These are phyloP conservation scores for Sarocladium oryzae DNA, from an alignment of 2,329 filamentous ascomycete genomes.

Conservation along the genomic window DNA sequence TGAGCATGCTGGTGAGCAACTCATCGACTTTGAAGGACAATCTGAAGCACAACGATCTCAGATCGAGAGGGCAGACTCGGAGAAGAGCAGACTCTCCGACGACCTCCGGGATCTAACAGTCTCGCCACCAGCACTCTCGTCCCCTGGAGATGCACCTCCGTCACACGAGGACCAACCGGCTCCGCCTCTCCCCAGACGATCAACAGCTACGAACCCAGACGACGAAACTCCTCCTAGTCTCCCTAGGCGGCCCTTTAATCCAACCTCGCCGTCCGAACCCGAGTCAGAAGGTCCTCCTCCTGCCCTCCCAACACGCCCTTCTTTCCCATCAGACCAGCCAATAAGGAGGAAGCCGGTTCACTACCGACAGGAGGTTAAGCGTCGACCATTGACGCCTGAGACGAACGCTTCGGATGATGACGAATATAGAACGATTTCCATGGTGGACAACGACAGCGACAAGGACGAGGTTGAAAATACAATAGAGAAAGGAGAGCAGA, in stretches of 20 bases:
- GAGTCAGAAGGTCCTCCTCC: not conserved
- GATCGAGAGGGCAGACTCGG: not conserved
- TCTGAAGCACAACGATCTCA: not conserved
- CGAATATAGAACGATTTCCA: conserved; percentile 28
- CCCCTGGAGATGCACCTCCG: not conserved
- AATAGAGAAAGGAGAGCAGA: not conserved
- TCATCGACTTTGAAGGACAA: conserved; percentile 23
- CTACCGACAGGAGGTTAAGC: conserved; percentile 3
- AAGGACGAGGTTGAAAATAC: conserved; percentile 12
- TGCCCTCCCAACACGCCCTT: not conserved
- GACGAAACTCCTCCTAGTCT: not conserved
- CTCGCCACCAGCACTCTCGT: not conserved
- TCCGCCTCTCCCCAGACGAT: not conserved
- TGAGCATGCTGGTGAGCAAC: conserved; percentile 22
- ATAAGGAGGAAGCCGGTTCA: not conserved
- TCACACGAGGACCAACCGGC: not conserved
- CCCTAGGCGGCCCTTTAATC: not conserved
- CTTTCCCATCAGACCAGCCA: not conserved
- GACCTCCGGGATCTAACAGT: not conserved
- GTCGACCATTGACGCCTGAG: conserved; percentile 20
- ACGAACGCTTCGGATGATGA: conserved; percentile 26
- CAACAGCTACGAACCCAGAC: not conserved
- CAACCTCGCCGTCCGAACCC: not conserved
- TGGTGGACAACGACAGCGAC: conserved; percentile 31
- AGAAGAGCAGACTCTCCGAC: not conserved